Evolutionary conservation across 2,329 filamentous ascomycete species (phyloP), one percentile per base, ranked within the genome.

Genomic region (Clonostachys rhizophaga): DNA sequence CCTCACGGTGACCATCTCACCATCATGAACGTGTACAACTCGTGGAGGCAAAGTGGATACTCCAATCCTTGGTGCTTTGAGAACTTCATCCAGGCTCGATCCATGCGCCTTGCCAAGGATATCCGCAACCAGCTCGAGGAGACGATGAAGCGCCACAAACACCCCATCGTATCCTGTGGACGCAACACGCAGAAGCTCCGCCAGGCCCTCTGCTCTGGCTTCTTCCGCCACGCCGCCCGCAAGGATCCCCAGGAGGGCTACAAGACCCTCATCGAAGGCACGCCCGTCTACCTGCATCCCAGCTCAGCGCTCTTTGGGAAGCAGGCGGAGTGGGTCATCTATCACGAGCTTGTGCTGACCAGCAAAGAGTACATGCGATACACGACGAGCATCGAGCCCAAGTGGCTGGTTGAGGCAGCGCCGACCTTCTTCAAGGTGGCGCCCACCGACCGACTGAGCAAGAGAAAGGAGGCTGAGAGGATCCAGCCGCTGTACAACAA

Each of bases 391-490:
- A 97, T 99, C 58, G 94, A 99, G 69, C 92, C 94, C 9, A 96
- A 95, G 61, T 87, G 83, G 83, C 79, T 99, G 18, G 91, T 97
- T 1, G 91, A 96, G 59, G 92, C 91, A 12, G 94, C 95, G n/a
- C 94, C 95, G 10, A 96, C 91, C 0, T 99, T 97, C 74, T 99
- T 97, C 83, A 96, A 95, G 78, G 90, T 97, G 5, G 92, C 94
- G 16, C 84, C 89, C 1, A 92, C 87, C 35, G 90, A 96, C 62
- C 77, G 82, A 47, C 68, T 99, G 59, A 92, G 87, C 54, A 96
- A 96, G 78, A 75, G 94, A 60, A 94, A 95, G 80, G 87, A 89
- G 75, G 89, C 89, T 0, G 94, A 99, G 76, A 79, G 92, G 48
- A 97, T 99, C 47, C 89, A 96, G 73, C 94, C 94, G 40, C 68